Conservation (phyloP, 768 basidiomycete genomes). For the Phaffia australis region DNA sequence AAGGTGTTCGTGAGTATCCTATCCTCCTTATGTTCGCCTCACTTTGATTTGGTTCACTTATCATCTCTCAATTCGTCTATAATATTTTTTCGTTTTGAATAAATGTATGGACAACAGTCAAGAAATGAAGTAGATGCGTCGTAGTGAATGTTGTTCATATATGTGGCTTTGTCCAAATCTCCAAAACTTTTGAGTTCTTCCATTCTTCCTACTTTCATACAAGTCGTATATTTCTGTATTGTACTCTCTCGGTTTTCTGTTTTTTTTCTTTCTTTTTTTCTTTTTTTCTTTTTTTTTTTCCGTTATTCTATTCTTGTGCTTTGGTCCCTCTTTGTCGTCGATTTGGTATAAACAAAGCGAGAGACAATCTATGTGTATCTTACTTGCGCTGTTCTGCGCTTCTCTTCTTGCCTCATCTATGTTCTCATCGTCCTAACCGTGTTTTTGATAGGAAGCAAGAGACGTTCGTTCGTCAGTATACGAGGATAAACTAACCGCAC, state of each 20-base stretch:
- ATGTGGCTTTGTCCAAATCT: too few species aligned
- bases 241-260: background rate
- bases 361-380: too few species aligned
- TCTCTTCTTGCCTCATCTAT: background rate
- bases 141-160: too few species aligned
- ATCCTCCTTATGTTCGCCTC: background rate
- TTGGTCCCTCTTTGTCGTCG: background rate
- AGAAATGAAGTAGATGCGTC: too few species aligned
- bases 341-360: too few species aligned
- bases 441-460: background rate
- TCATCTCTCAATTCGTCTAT: too few species aligned
- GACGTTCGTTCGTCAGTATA: background rate
- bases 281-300: background rate
- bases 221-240: too few species aligned
- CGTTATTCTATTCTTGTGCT: background rate
- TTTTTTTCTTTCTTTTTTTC: background rate
- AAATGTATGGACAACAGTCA: too few species aligned
- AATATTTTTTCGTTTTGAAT: too few species aligned
- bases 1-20: constrained; percentile 6
- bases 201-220: too few species aligned
- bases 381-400: background rate
- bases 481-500: too few species aligned
- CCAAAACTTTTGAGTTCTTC: too few species aligned
- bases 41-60: background rate
- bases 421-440: background rate